Base-by-base conservation (phyloP, 176 grass and related monocot species). In the Tillandsia leiboldiana region DNA sequence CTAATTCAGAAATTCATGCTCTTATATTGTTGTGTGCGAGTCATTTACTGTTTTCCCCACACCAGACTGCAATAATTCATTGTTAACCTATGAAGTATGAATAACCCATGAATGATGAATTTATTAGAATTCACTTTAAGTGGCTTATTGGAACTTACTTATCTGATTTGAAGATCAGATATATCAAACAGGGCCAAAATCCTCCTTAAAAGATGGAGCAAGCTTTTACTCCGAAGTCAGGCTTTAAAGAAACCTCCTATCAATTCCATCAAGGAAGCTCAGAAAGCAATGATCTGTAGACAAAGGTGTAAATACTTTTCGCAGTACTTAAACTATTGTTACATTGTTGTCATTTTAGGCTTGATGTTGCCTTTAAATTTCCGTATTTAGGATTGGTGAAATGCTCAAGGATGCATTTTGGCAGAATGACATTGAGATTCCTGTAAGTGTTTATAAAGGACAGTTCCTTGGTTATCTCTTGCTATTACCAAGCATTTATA, bases 181-280 rank as follows among this genome's bases (percentile, higher is more conserved):
- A 86, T 99, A 85, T 93, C 89, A 79, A 85, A 86, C 77, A 99
- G 75, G 82, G 89, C 94, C 13, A 90, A 76, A 70, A 71, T 77
- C 49, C 80, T 99, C 58, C 87, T 99, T 50, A 85, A 89, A 69
- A 87, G 85, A 83, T 93, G 88, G 84, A 99, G 89, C 82, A 99
- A 99, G 83, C 71, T 87, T 69, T 81, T 97, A 47, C 62, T 88
- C 63, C 81, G 82, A 48, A 93, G 77, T 62, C 89, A 92, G 28
- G 80, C 85, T 15, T 71, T 79, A 51, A 99, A 90, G 79, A 87
- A 85, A 83, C 78, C 88, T 72, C 74, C 54, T 77, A n/a, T 52
- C 18, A 26, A 13, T 66, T 71, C 59, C 26, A 53, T 49, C 27
- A 86, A 67, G 23, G 65, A 73, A 64, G 26, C 69, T 51, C 79